These are phyloP conservation scores for Fusarium liriodendri DNA, from an alignment of 2,329 filamentous ascomycete species.

Conservation along the genomic window DNA sequence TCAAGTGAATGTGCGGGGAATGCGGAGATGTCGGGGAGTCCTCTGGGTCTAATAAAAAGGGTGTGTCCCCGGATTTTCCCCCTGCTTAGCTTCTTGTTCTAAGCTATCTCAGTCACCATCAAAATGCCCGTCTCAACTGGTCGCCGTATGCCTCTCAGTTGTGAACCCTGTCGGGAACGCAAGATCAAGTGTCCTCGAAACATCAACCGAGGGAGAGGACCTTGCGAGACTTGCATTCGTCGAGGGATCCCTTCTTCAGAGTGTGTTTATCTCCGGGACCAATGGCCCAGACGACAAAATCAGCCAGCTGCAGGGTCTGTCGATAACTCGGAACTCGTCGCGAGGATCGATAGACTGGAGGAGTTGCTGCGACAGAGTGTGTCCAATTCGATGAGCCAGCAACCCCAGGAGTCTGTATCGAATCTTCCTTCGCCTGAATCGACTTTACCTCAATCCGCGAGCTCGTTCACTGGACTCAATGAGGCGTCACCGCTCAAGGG, in stretches of 20 bases:
- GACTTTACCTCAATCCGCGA: background rate
- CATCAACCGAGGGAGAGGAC: constrained; percentile 10
- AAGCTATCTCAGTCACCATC: background rate
- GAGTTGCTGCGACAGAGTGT: background rate
- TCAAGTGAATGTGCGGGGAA: background rate
- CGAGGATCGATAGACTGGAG: background rate
- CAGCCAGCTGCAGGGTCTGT: background rate
- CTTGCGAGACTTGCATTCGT: constrained; percentile 29
- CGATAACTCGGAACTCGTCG: background rate
- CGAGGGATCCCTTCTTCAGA: constrained; percentile 19
- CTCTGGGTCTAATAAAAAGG: background rate
- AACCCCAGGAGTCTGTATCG: background rate
- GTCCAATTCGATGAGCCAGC: background rate
- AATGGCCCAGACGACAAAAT: constrained; percentile 1
- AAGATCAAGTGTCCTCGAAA: constrained; percentile 32
- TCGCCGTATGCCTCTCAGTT: constrained; percentile 29
- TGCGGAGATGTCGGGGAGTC: background rate
- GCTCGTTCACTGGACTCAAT: background rate
- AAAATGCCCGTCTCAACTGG: constrained; percentile 5
- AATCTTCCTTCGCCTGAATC: background rate
- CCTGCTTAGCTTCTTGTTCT: background rate
- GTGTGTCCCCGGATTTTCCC: background rate
- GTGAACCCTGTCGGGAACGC: constrained; percentile 23
- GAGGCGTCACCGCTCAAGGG: background rate
- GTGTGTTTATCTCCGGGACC: constrained; percentile 26